phyloP scores from a whole-genome alignment of 176 grass and related monocot genomes.

The Carex littledalei region DNA sequence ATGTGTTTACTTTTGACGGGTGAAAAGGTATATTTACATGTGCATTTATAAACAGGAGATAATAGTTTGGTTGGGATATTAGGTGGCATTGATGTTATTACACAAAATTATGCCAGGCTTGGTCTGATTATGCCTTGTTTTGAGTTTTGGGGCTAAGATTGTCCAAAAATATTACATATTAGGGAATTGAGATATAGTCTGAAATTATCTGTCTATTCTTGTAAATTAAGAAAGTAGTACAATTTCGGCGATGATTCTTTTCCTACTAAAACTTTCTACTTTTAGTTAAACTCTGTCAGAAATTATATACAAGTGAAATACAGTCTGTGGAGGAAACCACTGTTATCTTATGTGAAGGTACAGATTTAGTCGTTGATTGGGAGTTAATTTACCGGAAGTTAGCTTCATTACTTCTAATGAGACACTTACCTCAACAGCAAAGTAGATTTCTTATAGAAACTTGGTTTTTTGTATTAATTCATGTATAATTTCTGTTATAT shows the following conservation, averaged over 20 bases:
- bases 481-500: not conserved
- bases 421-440: not conserved
- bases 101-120: not conserved
- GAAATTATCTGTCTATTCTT: not conserved
- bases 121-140: not conserved
- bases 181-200: not conserved
- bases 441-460: not conserved
- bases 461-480: not conserved
- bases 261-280: not conserved
- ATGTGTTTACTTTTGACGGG: not conserved
- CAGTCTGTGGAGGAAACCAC: not conserved
- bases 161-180: not conserved
- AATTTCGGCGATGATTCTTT: not conserved
- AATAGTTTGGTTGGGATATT: slow-evolving; percentile 3
- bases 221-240: not conserved
- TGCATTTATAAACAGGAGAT: not conserved
- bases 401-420: not conserved
- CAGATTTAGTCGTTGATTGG: not conserved
- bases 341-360: not conserved
- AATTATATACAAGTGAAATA: not conserved
- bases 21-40: slow-evolving; percentile 14
- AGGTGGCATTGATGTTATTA: slow-evolving; percentile 4
- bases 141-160: not conserved
- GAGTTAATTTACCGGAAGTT: not conserved
- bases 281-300: not conserved